Base-by-base conservation (phyloP, 768 basidiomycete species). In the Leccinum imitatum region DNA sequence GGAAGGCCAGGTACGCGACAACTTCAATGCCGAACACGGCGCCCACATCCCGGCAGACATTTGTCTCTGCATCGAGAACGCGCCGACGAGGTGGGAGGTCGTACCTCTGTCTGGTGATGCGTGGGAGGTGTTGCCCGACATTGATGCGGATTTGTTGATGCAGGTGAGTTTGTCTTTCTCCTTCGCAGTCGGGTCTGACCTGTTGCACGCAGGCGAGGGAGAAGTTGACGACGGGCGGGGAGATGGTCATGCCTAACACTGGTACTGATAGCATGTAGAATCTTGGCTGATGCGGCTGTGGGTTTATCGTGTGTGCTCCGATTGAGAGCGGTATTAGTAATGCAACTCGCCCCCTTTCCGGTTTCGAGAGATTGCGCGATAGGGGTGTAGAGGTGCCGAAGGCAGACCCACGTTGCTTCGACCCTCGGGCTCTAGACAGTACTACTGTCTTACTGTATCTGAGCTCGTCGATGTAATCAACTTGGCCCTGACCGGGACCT, bases 1-100 rank as follows among this genome's bases (percentile, higher is more conserved):
- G 75, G 92, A 94, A 71, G 79, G 80, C 21, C 77, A 79, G 58
- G 71, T 82, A 13, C 82, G 92, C 39, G 80, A 81, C 51, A 80
- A 79, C 35, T 94, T 94, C 72, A 90, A 91, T 61, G 78, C 78
- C 3, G 86, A 87, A 50, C 85, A 93, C 53, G 91, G 90, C 0
- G 79, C 79, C 13, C 83, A 88, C 69, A 80, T 94, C 2, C 91
- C 91, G 1, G 82, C 87, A 63, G 92, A 94, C 64, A 80, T 94
- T 41, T 93, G 92, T 69, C 75, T 92, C 15, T 90, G 83, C 60
- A 85, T 93, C 55, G 84, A 82, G 63, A 89, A 92, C 69, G 72
- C 82, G 10, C 91, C 91, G 10, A 91, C 89, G 39, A 80, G 79
- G 55, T 91, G 87, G 86, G 83, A 87, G 60, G 79, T 91, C 13